Evolutionary conservation across 2,329 filamentous ascomycete genomes (phyloP), one percentile per base, ranked within the genome.

Genomic region (Pseudocercospora fijiensis): DNA sequence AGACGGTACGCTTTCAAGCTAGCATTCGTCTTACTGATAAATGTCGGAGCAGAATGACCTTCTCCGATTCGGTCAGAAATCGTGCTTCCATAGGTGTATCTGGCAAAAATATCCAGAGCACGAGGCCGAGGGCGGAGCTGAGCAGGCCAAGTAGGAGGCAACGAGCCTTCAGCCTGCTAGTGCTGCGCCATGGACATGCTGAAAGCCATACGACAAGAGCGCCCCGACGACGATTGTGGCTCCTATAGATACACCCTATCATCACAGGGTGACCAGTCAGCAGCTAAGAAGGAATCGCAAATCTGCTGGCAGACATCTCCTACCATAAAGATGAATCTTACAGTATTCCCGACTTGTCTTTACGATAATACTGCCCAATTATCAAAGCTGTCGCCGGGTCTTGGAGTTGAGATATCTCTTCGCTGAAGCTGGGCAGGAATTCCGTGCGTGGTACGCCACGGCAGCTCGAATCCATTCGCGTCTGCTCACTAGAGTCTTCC

Each of bases 301-400:
- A 37, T 37, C 30, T 37, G 33, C 16, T 33, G 28, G 28, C 13
- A 37, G 8, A 26, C 2, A n/a, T 45, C 27, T 5, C 20, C 10
- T 45, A 41, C 33, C 57, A 43, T 51, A 16, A 56, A 33, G 26
- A 56, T 56, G 52, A 37, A 59, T 26, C 57, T 47, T n/a, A 49
- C 41, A n/a, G n/a, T n/a, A n/a, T n/a, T 22, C 57, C 57, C 10
- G 57, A 59, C 24, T 49, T 47, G 43, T 59, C 57, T 24, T 59
- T 59, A 7, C 57, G 28, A 47, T 49, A 59, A 41, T 59, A 90
- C 79, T 88, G 88, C 41, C 83, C 81, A 0, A 84, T 88, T 53
- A 90, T 78, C 49, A 90, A 77, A 28, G 90, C 79, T 67, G 90
- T 89, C 9, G 83, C 80, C 0, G 88, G 88, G 43, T 18, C n/a